Conservation (phyloP, 2,329 filamentous ascomycete genomes). For the Sarocladium brachiariae region DNA sequence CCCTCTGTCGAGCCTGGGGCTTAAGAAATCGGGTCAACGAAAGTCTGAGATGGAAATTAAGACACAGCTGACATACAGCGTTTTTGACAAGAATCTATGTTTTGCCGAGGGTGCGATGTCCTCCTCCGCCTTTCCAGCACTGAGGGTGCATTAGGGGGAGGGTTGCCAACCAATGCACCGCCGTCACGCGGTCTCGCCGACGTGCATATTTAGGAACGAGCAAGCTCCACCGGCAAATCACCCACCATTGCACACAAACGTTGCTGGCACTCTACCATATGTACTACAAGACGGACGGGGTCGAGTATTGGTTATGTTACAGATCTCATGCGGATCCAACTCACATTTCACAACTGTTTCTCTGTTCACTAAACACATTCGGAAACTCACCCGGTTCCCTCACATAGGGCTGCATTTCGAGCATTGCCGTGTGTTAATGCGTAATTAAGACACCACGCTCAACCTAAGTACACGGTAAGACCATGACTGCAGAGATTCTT, state of each 20-base stretch:
- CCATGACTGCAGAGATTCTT: background rate
- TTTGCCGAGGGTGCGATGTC: constrained; percentile 2
- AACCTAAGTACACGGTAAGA: no score
- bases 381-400: background rate
- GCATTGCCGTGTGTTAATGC: background rate
- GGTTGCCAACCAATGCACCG: constrained; percentile 4
- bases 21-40: background rate
- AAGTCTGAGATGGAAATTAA: background rate
- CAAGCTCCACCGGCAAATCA: constrained; percentile 5
- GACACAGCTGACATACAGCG: background rate
- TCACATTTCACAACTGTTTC: background rate
- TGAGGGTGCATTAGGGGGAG: background rate
- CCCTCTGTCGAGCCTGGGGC: background rate
- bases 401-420: constrained; percentile 3
- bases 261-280: no score
- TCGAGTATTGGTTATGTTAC: background rate
- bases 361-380: background rate
- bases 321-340: background rate
- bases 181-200: constrained; percentile 8
- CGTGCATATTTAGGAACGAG: constrained; percentile 9
- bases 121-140: background rate
- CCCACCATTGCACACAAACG: background rate
- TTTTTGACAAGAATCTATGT: constrained; percentile 1
- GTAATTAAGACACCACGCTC: background rate
- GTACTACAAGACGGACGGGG: no score